Evolutionary conservation across 768 basidiomycete genomes (phyloP), one percentile per base, ranked within the genome.

Genomic region (Strobilomyces dryophilus): DNA sequence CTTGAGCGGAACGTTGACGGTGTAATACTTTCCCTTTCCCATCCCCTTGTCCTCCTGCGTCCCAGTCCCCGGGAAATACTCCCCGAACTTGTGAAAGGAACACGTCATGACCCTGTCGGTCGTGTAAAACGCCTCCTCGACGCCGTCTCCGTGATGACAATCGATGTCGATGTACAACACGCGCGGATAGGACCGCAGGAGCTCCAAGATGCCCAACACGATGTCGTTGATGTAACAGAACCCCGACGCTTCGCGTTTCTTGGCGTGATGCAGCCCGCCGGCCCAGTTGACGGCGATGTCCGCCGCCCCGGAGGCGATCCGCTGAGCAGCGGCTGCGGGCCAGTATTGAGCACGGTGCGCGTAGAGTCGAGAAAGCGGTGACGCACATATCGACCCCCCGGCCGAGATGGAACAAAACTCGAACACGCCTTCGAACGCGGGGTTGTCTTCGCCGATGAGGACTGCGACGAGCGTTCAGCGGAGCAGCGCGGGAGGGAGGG

Each of bases 221-320:
- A 98, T 99, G 70, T 95, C 91, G 70, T 99, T 99, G 72, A 98
- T 87, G 76, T 98, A 99, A 77, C 97, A 99, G 73, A 99, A 99
- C 14, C 97, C 97, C 8, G 89, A 91, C 0, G 95, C 97, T 73
- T 98, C 97, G 51, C 90, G 83, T 69, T 98, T 98, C 74, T 99
- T 99, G n/a, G 97, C 97, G 69, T 99, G 97, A 71, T 99, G 97
- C 4, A 99, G 79, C 2, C 97, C 97, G 9, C 97, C 97, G 1
- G 97, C 93, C 97, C 95, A 98, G 72, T 98, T 97, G 57, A 98
- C 91, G 0, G 87, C 85, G 44, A 89, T 82, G 60, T 90, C 87
- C 3, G 93, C 79, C 1, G 87, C 77, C 2, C 94, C 94, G 4
- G 82, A 80, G 44, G 87, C 79, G 54, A 98, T 77, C 20, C 87